Evolutionary conservation across 1,284 basidiomycete genomes (phyloP).

Genomic region (Cerioporus squamosus): DNA sequence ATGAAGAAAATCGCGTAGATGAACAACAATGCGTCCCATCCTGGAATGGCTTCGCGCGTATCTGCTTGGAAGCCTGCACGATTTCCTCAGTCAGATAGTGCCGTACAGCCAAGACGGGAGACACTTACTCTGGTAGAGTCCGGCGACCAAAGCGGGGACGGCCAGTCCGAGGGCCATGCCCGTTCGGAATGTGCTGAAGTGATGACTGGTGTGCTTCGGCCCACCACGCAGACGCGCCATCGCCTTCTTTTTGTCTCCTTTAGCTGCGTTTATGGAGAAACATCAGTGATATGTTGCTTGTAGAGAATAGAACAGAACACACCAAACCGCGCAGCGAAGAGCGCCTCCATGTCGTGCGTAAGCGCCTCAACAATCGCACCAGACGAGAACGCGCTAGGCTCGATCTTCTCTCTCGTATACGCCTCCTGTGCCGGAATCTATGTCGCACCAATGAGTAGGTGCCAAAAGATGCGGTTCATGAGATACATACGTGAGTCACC

Average conservation of each 20-base stretch:
- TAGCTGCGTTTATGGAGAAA: conserved; percentile 49
- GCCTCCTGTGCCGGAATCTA: conserved; percentile 66
- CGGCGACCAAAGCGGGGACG: conserved; percentile 75
- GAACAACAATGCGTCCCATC: conserved; percentile 77
- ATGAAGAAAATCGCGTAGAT: conserved; percentile 82
- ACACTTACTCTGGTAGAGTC: conserved; percentile 68
- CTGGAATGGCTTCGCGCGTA: conserved; percentile 64
- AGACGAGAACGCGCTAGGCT: conserved; percentile 63
- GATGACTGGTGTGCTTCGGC: conserved; percentile 64
- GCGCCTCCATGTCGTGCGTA: conserved; percentile 74
- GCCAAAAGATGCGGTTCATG: not conserved
- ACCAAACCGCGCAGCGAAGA: conserved; percentile 82
- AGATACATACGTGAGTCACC: conserved; percentile 60
- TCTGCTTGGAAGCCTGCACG: conserved; percentile 61
- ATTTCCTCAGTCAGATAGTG: not conserved
- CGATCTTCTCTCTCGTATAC: conserved; percentile 57
- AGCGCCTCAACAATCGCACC: conserved; percentile 67
- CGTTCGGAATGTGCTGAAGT: conserved; percentile 77
- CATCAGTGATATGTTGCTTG: not conserved
- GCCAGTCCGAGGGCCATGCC: conserved; percentile 82
- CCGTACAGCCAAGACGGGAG: not conserved
- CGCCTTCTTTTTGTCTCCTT: conserved; percentile 85
- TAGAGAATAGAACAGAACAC: not conserved
- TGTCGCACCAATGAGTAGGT: not conserved
- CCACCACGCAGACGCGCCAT: conserved; percentile 68